Evolutionary conservation across 176 grass and related monocot genomes (phyloP).

Genomic region (Pharus latifolius): DNA sequence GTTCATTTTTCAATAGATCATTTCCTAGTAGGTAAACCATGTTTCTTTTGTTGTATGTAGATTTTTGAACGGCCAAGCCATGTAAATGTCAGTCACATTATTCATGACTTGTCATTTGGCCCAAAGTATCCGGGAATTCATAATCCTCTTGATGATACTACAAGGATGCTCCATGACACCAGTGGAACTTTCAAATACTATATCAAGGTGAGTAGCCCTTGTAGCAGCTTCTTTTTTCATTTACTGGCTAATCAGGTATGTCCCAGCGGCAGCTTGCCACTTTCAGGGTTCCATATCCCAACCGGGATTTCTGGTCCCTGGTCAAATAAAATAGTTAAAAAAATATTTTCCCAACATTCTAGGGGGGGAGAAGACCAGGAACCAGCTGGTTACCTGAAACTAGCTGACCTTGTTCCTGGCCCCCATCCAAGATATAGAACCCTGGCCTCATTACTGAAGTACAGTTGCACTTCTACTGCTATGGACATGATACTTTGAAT

Average conservation of each 20-base stretch:
- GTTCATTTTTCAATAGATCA: neutral
- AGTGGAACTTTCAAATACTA: slow-evolving; percentile 98
- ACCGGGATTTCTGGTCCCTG: too few species aligned
- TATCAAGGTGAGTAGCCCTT: slow-evolving; percentile 66
- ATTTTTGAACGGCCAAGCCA: slow-evolving; percentile 89
- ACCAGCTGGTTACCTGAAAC: too few species aligned
- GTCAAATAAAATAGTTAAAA: too few species aligned
- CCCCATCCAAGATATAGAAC: too few species aligned
- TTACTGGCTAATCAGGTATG: neutral
- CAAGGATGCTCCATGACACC: slow-evolving; percentile 79
- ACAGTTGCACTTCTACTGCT: too few species aligned
- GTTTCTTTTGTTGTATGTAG: slow-evolving; percentile 33
- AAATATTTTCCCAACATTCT: too few species aligned
- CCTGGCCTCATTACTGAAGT: too few species aligned
- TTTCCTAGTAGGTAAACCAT: neutral
- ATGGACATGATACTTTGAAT: too few species aligned
- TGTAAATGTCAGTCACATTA: slow-evolving; percentile 92
- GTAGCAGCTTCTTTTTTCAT: neutral
- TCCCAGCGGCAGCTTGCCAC: neutral
- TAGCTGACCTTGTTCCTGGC: too few species aligned
- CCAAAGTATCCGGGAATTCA: slow-evolving; percentile 87
- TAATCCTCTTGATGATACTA: slow-evolving; percentile 85
- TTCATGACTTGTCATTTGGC: slow-evolving; percentile 92
- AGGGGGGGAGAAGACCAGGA: too few species aligned
- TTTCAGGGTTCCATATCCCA: too few species aligned